These are phyloP conservation scores for Phytophthora multivora DNA, from an alignment of 352 stramenopile species.

Conservation along the genomic window DNA sequence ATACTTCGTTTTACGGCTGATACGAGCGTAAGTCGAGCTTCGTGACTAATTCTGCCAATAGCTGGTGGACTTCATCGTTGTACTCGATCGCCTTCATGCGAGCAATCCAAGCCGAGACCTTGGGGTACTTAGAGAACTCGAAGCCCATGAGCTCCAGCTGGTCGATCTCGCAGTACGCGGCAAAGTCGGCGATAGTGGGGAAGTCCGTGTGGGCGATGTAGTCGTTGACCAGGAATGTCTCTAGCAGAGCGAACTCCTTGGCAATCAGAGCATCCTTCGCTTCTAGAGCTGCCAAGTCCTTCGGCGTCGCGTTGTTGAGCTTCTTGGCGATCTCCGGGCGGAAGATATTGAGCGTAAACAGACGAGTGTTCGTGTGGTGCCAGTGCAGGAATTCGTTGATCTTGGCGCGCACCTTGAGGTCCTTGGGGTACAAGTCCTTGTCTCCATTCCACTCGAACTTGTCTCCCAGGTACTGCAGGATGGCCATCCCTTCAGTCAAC, in stretches of 20 bases:
- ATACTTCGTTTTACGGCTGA: background rate
- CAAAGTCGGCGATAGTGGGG: slow-evolving; percentile 64
- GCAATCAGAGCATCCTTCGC: slow-evolving; percentile 42
- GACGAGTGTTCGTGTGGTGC: slow-evolving; percentile 65
- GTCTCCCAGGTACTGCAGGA: slow-evolving; percentile 60
- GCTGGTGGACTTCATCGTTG: slow-evolving; percentile 58
- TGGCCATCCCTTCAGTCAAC: slow-evolving; percentile 61
- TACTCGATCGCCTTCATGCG: slow-evolving; percentile 62
- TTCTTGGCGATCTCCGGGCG: slow-evolving; percentile 38
- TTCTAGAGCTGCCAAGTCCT: slow-evolving; percentile 42
- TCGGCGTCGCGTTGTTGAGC: slow-evolving; percentile 34
- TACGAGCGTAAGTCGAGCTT: slow-evolving; percentile 23
- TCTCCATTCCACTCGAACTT: slow-evolving; percentile 53
- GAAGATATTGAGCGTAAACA: slow-evolving; percentile 56
- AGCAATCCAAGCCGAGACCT: slow-evolving; percentile 51
- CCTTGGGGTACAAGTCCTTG: slow-evolving; percentile 52
- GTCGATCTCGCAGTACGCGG: slow-evolving; percentile 66
- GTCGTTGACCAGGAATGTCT: slow-evolving; percentile 53
- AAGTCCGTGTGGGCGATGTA: slow-evolving; percentile 52
- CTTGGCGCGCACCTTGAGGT: slow-evolving; percentile 54
- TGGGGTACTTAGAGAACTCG: slow-evolving; percentile 58
- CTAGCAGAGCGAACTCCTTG: slow-evolving; percentile 43
- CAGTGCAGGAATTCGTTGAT: slow-evolving; percentile 74
- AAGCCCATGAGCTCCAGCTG: slow-evolving; percentile 63
- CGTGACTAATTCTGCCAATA: slow-evolving; percentile 31